Conservation (phyloP, 495 filamentous ascomycete genomes). For the Hypoxylon subgilvum region DNA sequence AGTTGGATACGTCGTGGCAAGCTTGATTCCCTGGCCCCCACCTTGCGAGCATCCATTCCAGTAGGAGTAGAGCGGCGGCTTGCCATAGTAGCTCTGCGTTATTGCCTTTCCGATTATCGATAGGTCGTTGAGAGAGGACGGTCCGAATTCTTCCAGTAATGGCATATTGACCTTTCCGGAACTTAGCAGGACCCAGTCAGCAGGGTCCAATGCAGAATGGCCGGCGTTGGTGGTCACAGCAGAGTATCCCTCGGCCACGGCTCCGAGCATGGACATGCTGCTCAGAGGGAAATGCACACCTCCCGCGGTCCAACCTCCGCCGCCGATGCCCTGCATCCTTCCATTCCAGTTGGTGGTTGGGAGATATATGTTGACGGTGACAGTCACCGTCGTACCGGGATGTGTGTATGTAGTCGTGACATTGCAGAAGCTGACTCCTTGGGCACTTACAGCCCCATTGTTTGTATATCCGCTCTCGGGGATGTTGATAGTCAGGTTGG, state of each 20-base stretch:
- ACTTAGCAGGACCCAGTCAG: conserved; percentile 47
- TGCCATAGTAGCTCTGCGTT: conserved; percentile 44
- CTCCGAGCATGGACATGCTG: conserved; percentile 38
- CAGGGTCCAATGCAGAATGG: conserved; percentile 30
- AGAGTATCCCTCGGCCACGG: conserved; percentile 48
- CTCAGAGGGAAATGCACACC: conserved; percentile 2
- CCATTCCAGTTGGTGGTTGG: conserved; percentile 52
- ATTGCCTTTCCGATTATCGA: conserved; percentile 44
- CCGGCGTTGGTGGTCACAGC: conserved; percentile 51
- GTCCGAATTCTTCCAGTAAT: conserved; percentile 45
- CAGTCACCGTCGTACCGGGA: conserved; percentile 44
- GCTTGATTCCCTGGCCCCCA: conserved; percentile 50
- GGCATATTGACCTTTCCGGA: conserved; percentile 49
- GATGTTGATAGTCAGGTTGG: conserved; percentile 13
- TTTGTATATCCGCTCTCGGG: conserved; percentile 13
- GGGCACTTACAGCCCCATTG: conserved; percentile 11
- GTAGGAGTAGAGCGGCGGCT: conserved; percentile 46
- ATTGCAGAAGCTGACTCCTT: conserved; percentile 49
- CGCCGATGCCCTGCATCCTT: conserved; percentile 53
- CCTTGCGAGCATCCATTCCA: conserved; percentile 54
- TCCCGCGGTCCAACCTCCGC: conserved; percentile 50
- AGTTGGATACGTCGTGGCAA: conserved; percentile 51
- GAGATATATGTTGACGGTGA: conserved; percentile 48
- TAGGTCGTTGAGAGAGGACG: conserved; percentile 38
- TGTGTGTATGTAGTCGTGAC: conserved; percentile 53